Evolutionary conservation across 2,329 filamentous ascomycete species (phyloP).

Genomic region (Stagonosporopsis vannaccii): DNA sequence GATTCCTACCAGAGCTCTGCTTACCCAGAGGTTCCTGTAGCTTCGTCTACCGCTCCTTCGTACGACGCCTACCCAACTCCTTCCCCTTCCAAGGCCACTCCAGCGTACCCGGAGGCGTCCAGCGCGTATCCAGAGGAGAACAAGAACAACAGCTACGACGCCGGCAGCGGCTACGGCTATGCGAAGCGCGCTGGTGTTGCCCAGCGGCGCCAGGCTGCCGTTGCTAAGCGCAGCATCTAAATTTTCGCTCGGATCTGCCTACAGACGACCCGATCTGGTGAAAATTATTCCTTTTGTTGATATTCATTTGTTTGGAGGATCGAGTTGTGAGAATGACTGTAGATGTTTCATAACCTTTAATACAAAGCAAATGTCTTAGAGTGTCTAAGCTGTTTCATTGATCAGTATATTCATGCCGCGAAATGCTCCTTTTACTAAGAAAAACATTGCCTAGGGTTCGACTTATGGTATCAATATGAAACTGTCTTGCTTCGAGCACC

Average conservation of each 20-base stretch:
- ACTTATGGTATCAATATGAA: too few relatives aligned
- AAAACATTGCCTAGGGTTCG: too few relatives aligned
- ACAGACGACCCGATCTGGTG: neutral
- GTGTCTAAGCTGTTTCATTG: too few relatives aligned
- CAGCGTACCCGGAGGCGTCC: neutral
- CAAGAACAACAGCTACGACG: constrained; percentile 2
- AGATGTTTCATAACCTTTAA: constrained; percentile 7
- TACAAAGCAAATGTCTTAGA: neutral
- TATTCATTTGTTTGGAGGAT: constrained; percentile 22
- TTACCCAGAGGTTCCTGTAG: neutral
- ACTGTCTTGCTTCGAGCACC: too few relatives aligned
- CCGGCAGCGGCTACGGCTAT: constrained; percentile 7
- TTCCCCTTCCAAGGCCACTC: neutral
- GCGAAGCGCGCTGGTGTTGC: constrained; percentile 8
- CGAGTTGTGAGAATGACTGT: constrained; percentile 23
- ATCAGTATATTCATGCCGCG: too few relatives aligned
- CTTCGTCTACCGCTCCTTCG: neutral
- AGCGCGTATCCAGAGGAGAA: neutral
- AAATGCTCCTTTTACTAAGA: too few relatives aligned
- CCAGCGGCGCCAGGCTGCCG: constrained; percentile 14
- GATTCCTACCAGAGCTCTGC: too few relatives aligned
- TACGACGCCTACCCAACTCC: constrained; percentile 1
- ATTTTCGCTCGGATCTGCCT: neutral
- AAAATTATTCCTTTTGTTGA: constrained; percentile 6
- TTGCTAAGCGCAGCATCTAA: constrained; percentile 3